A percentile compares a stretch with the other conserved stretches of the same genome.
phyloP scores from a whole-genome alignment of 805 yeast species.

The Candida succiphila region DNA sequence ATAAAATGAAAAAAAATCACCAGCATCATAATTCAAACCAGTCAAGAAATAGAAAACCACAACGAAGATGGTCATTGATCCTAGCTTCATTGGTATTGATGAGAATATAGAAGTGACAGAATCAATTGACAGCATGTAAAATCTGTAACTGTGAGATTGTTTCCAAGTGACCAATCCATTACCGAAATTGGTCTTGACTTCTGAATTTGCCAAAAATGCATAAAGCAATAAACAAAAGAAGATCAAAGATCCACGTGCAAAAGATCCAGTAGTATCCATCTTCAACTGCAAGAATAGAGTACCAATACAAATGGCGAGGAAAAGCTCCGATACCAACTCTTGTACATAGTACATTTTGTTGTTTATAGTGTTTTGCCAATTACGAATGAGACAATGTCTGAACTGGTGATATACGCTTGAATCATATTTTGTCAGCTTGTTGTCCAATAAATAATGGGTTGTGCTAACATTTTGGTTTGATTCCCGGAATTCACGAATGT shows the following conservation, averaged over 20 bases:
- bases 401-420: conserved; percentile 41
- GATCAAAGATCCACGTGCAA: conserved; percentile 53
- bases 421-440: conserved; percentile 30
- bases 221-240: conserved; percentile 51
- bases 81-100: conserved; percentile 52
- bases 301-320: conserved; percentile 53
- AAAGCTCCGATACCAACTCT: conserved; percentile 34
- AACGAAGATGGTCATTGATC: conserved; percentile 33
- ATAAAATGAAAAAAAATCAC: conserved; percentile 42
- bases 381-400: conserved; percentile 36
- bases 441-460: conserved; percentile 23
- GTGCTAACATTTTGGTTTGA: conserved; percentile 5
- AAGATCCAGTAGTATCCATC: conserved; percentile 42
- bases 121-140: conserved; percentile 69
- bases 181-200: conserved; percentile 32
- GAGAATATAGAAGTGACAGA: conserved; percentile 53
- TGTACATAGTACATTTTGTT: conserved; percentile 42
- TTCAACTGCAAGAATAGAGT: conserved; percentile 51
- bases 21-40: conserved; percentile 35
- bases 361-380: conserved; percentile 45
- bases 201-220: conserved; percentile 38
- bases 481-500: conserved; percentile 22
- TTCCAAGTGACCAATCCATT: conserved; percentile 55
- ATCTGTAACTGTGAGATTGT: conserved; percentile 54
- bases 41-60: conserved; percentile 44